phyloP scores from a whole-genome alignment of 768 basidiomycete genomes.

The Termitomyces sp. region DNA sequence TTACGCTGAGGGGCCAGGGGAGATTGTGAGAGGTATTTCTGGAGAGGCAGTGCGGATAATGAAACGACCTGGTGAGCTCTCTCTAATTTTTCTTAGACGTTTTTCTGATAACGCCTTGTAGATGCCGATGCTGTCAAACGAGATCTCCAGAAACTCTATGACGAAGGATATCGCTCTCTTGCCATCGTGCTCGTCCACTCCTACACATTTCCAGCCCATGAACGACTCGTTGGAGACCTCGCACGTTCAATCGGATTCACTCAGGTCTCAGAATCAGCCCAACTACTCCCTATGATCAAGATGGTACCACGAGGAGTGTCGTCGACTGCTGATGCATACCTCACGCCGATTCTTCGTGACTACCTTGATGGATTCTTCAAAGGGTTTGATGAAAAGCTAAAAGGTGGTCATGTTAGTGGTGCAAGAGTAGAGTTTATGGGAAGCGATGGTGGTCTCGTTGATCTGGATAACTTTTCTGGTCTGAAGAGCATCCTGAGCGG shows the following conservation, averaged over 20 bases:
- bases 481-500: constrained; percentile 91
- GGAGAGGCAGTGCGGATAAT: constrained; percentile 89
- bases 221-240: constrained; percentile 64
- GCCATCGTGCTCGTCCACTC: constrained; percentile 92
- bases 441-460: constrained; percentile 84
- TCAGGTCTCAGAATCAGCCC: constrained; percentile 86
- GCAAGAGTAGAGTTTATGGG: constrained; percentile 95
- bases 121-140: constrained; percentile 52
- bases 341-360: constrained; percentile 81
- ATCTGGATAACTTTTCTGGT: constrained; percentile 83
- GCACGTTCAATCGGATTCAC: constrained; percentile 84
- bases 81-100: not conserved
- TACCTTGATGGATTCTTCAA: constrained; percentile 92
- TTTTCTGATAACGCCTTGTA: constrained; percentile 22
- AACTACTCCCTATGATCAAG: constrained; percentile 92
- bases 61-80: constrained; percentile 59
- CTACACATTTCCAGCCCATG: constrained; percentile 89
- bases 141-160: constrained; percentile 71
- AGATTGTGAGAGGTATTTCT: constrained; percentile 77
- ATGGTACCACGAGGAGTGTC: constrained; percentile 92
- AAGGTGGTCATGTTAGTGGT: constrained; percentile 54
- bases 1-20: constrained; percentile 75
- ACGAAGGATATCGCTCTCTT: constrained; percentile 81
- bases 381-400: constrained; percentile 79
- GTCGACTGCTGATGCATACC: constrained; percentile 92